Base-by-base conservation (phyloP, 495 filamentous ascomycete genomes). In the Trypethelium eluteriae region DNA sequence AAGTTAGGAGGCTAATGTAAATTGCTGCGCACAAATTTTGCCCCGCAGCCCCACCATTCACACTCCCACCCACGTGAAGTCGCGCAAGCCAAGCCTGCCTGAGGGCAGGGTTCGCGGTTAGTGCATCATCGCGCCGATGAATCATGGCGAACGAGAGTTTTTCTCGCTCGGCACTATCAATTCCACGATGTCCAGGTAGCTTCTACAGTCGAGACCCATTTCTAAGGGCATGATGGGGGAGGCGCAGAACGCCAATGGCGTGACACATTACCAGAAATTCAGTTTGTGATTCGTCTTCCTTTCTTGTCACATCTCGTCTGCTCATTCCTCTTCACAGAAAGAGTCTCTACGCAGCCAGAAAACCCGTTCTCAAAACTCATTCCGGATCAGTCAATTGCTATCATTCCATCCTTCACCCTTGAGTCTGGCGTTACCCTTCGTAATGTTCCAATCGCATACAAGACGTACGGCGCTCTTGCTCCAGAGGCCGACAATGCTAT, bases 381-480 rank as follows among this genome's bases (percentile, higher is more conserved):
- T 68, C 87, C 90, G 39, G 84, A 93, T 71, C 94, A 98, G 79
- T 81, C 86, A 18, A 88, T 95, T 69, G 89, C 86, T 44, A 83
- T 96, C 41, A 84, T 98, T 64, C 94, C 94, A 0, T 88, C 83
- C 14, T 96, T 96, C 78, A 93, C 89, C 25, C 89, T 98, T 68
- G 94, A 98, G 76, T 97, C 93, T 14, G 94, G 94, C 25, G 92
- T 88, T 38, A 89, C 85, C 1, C 82, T 98, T 38, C 79, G 82
- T 71, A 93, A 98, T 85, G 90, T 96, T 12, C 93, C 92, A 2
- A 84, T 98, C 64, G 94, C 94, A 36, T 98, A 96, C 81, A 97
- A 90, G 68, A 91, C 89, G 0, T 83, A 88, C 59, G 94, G 94
- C 68, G 81, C 81, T 62, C 82, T 98, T 34, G 88, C 89, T 0